Evolutionary conservation across 805 yeast genomes (phyloP).

Genomic region (Yarrowia hollandica): DNA sequence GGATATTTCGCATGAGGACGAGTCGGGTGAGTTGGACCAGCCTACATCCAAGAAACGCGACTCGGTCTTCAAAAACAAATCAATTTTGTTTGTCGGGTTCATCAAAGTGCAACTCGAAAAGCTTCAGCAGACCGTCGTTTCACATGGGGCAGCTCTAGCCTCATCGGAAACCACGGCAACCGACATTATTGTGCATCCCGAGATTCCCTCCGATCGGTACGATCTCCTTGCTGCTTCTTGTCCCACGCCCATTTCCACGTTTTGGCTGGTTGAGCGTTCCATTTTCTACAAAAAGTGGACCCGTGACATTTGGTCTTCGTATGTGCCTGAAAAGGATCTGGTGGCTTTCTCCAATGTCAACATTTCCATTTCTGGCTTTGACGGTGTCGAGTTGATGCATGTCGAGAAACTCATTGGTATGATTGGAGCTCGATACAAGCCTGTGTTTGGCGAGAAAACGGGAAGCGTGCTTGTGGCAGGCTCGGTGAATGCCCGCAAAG

Average conservation of each 20-base stretch:
- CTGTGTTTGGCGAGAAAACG: slow-evolving; percentile 51
- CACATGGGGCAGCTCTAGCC: slow-evolving; percentile 49
- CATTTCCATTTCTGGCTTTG: slow-evolving; percentile 68
- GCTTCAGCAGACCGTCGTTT: slow-evolving; percentile 47
- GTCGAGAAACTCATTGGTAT: slow-evolving; percentile 59
- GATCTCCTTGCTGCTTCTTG: slow-evolving; percentile 30
- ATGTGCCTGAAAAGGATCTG: slow-evolving; percentile 40
- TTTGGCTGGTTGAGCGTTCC: slow-evolving; percentile 78
- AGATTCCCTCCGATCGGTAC: slow-evolving; percentile 35
- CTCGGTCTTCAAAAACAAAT: slow-evolving; percentile 46
- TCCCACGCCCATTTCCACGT: slow-evolving; percentile 54
- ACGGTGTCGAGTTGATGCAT: slow-evolving; percentile 75
- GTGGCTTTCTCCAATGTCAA: slow-evolving; percentile 37
- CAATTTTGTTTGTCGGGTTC: slow-evolving; percentile 50
- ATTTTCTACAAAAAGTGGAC: slow-evolving; percentile 54
- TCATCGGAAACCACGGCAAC: slow-evolving; percentile 26
- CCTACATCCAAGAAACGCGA: too few species aligned
- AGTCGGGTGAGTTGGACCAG: neutral
- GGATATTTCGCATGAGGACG: neutral
- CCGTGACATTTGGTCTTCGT: slow-evolving; percentile 62
- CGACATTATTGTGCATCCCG: slow-evolving; percentile 37
- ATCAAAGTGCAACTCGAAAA: slow-evolving; percentile 43
- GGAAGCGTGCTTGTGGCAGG: slow-evolving; percentile 53
- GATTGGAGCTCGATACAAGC: slow-evolving; percentile 54
- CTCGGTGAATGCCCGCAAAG: slow-evolving; percentile 35